Base-by-base conservation (phyloP, 2,329 filamentous ascomycete species). In the Penicillium oxalicum region DNA sequence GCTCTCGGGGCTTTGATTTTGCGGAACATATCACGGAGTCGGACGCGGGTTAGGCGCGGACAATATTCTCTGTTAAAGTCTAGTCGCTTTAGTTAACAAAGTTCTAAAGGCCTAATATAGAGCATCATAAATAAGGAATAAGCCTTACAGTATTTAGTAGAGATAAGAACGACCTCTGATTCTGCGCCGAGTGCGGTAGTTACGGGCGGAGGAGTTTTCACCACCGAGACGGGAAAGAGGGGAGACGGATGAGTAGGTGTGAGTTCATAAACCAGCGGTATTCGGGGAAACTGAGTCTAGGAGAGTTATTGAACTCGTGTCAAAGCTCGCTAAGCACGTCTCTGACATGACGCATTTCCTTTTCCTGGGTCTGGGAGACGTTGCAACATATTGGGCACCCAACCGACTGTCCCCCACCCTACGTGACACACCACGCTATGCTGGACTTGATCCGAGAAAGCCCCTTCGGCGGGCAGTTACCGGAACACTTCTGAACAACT, bases 291-390 rank as follows among this genome's bases (percentile, higher is more conserved):
- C 24, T 40, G 26, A 26, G 37, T 40, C 37, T 40, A 26, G 26
- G 24, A 26, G 24, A 18, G 26, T 40, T 40, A 40, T 40, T 40
- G 37, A 25, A 26, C 37, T 40, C 24, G 37, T 40, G 24, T 13
- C 37, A 40, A 26, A 40, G 26, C 24, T 40, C 37, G 18, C 13
- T 26, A 40, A 40, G 24, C 24, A 40, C 7, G 24, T 40, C 37
- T 40, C 37, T 26, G 37, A 40, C 37, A 40, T 40, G 37, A 40
- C 37, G 37, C 37, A 40, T 40, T 40, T 40, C 13, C 37, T 40
- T 40, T 40, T 27, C 37, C 37, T 40, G 28, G 9, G 28, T 32
- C 28, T 18, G 26, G 37, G 37, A 24, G 26, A 40, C 37, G 37
- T 40, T 40, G 37, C 37, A 24, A 24, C 37, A 40, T 40, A 2